Percentiles rank a stretch among this genome's conserved stretches.
Conservation (phyloP, 345 rosid species). For the Boechera divaricarpa region DNA sequence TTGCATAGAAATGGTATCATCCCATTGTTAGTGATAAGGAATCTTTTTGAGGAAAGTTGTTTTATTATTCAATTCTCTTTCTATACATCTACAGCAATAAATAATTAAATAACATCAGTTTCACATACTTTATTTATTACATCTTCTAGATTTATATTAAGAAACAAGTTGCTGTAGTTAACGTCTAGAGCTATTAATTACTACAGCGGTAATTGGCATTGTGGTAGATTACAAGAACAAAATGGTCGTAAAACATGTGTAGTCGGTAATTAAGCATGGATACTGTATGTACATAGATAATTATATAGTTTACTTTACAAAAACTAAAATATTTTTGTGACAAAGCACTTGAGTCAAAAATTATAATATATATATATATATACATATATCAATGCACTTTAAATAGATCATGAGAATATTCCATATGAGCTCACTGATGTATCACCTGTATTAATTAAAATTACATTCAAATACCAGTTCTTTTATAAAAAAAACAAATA, state of each 20-base stretch:
- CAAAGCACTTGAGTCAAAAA: conserved; percentile 31
- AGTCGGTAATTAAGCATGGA: conserved; percentile 33
- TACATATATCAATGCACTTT: conserved; percentile 1
- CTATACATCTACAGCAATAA: conserved; percentile 31
- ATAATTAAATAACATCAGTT: conserved; percentile 20
- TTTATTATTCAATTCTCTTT: conserved; percentile 38
- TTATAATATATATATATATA: background rate
- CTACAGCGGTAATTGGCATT: conserved; percentile 15
- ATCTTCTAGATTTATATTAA: background rate
- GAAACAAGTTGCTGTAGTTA: conserved; percentile 3
- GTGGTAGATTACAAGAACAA: conserved; percentile 38
- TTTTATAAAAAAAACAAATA: too few species aligned
- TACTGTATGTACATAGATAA: conserved; percentile 1
- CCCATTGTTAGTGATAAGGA: conserved; percentile 49
- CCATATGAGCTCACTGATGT: conserved; percentile 31
- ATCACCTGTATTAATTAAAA: conserved; percentile 22
- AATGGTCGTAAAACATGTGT: conserved; percentile 34
- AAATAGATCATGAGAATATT: conserved; percentile 36
- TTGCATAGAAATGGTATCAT: conserved; percentile 49
- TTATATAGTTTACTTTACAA: background rate
- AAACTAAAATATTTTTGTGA: conserved; percentile 14
- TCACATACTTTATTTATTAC: conserved; percentile 24
- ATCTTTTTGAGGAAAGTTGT: conserved; percentile 48
- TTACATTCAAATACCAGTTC: background rate
- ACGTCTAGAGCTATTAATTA: conserved; percentile 29